phyloP scores from a whole-genome alignment of 805 yeast genomes.

The Candida maltosa region DNA sequence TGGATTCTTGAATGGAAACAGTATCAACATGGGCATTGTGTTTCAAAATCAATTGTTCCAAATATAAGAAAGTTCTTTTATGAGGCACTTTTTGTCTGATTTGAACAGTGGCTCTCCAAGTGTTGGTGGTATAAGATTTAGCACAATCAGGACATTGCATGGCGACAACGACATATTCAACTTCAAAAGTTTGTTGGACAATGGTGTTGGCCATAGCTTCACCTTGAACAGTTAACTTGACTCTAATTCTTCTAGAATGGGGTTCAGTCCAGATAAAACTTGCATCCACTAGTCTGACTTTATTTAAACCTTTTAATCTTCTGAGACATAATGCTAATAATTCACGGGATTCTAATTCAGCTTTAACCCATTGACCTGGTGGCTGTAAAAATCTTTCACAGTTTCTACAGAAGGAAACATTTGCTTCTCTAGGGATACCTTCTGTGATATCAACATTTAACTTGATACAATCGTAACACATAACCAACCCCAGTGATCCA shows the following conservation, averaged over 20 bases:
- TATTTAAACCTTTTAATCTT: constrained; percentile 81
- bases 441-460: constrained; percentile 90
- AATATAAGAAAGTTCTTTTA: constrained; percentile 91
- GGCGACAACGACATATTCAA: constrained; percentile 88
- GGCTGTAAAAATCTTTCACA: constrained; percentile 96
- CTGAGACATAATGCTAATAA: constrained; percentile 85
- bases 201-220: constrained; percentile 92
- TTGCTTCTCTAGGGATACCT: constrained; percentile 89
- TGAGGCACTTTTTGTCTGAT: constrained; percentile 96
- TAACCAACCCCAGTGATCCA: constrained; percentile 86
- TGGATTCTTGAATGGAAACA: constrained; percentile 85
- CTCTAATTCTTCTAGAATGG: constrained; percentile 89
- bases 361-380: constrained; percentile 89
- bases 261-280: constrained; percentile 99
- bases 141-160: constrained; percentile 99
- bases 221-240: constrained; percentile 92
- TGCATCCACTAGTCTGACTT: constrained; percentile 88
- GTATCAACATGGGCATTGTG: constrained; percentile 94
- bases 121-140: constrained; percentile 90
- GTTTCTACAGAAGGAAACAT: constrained; percentile 90
- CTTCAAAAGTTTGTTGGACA: constrained; percentile 91
- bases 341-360: constrained; percentile 90
- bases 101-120: constrained; percentile 98
- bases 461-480: constrained; percentile 97
- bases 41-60: constrained; percentile 91